Base-by-base conservation (phyloP, 2,329 filamentous ascomycete species). In the Sordariomycetes sp. region DNA sequence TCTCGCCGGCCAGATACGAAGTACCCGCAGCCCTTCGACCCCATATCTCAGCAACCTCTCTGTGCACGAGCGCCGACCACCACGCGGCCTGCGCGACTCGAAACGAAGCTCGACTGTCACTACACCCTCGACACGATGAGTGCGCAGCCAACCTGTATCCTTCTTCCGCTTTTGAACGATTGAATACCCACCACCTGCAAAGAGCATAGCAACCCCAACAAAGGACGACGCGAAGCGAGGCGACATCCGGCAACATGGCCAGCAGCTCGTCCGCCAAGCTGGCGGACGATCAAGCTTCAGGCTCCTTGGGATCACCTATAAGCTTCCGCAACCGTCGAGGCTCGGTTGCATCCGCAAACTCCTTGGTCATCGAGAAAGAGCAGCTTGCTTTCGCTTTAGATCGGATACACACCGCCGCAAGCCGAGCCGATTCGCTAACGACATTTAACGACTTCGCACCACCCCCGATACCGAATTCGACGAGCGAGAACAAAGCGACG, bases 401-500 rank as follows among this genome's bases (percentile, higher is more conserved):
- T 58, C 80, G 85, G 47, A 94, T 95, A 45, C 90, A 95, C 57
- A 86, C 70, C 33, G 79, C 84, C 6, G 87, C 88, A n/a, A 93
- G 84, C 50, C 83, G 85, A 53, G 84, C 84, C 21, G 82, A 83
- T 42, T 75, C 79, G 21, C 68, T 96, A 31, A 96, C 90, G 3
- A 93, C 87, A 8, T 96, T 96, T 60, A 93, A 93, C 59, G 88
- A 95, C 51, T 88, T 94, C 49, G 84, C 82, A 1, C 79, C 81
- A 1, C 79, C 80, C 5, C 79, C 83, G 0, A 63, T 68, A 3
- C 66, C 72, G 2, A 61, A 74, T 2, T 64, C 70, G 2, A 59
- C 65, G 11, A 58, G 68, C 17, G 86, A 94, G 46, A 75, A 67
- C 38, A 86, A 86, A 53, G 73, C 73, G 8, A 65, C 85, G 24